Conservation (phyloP, 768 basidiomycete genomes). For the Myochromella boudieri region DNA sequence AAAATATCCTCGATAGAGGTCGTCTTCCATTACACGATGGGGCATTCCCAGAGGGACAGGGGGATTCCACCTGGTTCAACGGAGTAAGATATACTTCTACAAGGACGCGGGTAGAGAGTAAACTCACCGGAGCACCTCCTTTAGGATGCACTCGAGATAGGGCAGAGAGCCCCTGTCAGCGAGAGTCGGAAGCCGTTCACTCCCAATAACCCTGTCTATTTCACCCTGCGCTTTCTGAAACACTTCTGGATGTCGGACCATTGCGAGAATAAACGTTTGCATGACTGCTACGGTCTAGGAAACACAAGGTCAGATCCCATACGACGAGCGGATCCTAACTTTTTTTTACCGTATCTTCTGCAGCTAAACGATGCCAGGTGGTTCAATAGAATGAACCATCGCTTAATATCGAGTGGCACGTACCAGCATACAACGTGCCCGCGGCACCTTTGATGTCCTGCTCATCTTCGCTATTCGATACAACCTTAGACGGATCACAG, state of each 20-base stretch:
- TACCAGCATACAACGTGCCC: conserved; percentile 51
- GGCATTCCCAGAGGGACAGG: conserved; percentile 51
- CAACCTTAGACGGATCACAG: conserved; percentile 30
- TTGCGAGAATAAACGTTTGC: conserved; percentile 50
- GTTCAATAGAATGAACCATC: neutral
- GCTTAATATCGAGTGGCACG: conserved; percentile 12
- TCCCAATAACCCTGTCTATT: conserved; percentile 47
- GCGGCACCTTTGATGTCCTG: conserved; percentile 58
- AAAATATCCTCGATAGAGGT: conserved; percentile 44
- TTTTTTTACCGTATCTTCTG: conserved; percentile 36
- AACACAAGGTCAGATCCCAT: neutral
- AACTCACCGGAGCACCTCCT: conserved; percentile 46
- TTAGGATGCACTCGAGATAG: conserved; percentile 47
- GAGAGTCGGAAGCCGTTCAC: conserved; percentile 45
- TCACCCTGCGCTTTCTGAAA: conserved; percentile 50
- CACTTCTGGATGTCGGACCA: conserved; percentile 52
- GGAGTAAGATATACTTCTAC: conserved; percentile 2
- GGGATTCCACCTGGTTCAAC: conserved; percentile 41
- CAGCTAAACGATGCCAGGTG: conserved; percentile 25
- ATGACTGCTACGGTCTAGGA: conserved; percentile 50
- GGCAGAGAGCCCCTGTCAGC: conserved; percentile 43
- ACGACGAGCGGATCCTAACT: neutral
- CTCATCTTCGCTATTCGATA: conserved; percentile 40
- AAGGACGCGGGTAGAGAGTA: neutral
- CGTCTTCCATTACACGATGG: conserved; percentile 52